Base-by-base conservation (phyloP, 169 alveolate genomes). In the Cryptosporidium baileyi region DNA sequence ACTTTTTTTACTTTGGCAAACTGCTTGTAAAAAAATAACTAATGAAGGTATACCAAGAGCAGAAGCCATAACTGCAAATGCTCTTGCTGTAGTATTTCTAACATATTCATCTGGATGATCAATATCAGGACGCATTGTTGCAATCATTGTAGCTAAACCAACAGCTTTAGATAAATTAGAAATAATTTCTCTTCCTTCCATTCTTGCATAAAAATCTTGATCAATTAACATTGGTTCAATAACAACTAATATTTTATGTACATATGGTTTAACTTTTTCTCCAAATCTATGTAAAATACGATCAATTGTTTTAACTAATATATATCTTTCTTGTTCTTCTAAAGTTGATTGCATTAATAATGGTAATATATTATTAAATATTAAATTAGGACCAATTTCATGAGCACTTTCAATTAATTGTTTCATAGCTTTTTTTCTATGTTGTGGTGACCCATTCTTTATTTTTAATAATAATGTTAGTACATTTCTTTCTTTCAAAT, bases 41-140 rank as follows among this genome's bases (percentile, higher is more conserved):
- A 98, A 63, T 44, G 99, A 95, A 24, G 99, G 98, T 4, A 98
- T 96, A 17, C 99, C 99, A 82, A 98, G 91, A 19, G 99, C 99
- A 43, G 98, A 95, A 15, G 99, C 99, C 54, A 98, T 99, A 59
- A 98, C 99, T 0, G 99, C 99, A 79, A 98, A 97, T 57, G 99
- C 99, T 80, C 99, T 90, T 1, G 99, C 99, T 0, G 99, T 97
- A 0, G 98, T 96, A 81, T 97, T 96, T 34, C 99, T 91, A 6
- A 98, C 99, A 91, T 96, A 96, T 91, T 98, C 99, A 92, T 98
- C 99, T n/a, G 97, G 97, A 88, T 97, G 99, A 90, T 98, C 99
- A 44, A 98, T 97, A 88, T 98, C 99, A 0, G 99, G 99, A 49
- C 99, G 92, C 99, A 98, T 96, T 32, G 99, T 97, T n/a, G 99